Conservation (phyloP, 2,329 filamentous ascomycete species). For the Exophiala viscosa region DNA sequence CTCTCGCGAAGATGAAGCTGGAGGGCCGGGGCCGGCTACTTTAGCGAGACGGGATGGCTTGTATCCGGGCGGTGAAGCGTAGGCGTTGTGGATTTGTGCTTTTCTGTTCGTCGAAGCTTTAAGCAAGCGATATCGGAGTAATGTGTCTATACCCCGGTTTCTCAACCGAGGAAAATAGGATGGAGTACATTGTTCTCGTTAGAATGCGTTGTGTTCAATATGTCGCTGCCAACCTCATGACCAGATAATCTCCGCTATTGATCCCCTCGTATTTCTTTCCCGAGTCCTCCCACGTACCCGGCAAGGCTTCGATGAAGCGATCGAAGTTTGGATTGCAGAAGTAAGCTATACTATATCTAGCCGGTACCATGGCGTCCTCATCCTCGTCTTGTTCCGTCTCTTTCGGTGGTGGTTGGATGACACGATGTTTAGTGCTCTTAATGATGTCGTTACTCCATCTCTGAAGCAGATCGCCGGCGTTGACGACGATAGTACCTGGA, state of each 20-base stretch:
- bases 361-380: constrained; percentile 54
- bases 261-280: constrained; percentile 74
- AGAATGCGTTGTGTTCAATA: constrained; percentile 43
- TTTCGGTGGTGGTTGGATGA: constrained; percentile 71
- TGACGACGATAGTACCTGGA: constrained; percentile 75
- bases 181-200: not conserved
- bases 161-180: not conserved
- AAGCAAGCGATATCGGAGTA: not conserved
- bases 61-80: constrained; percentile 20
- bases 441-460: constrained; percentile 90
- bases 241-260: constrained; percentile 75
- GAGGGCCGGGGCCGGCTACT: constrained; percentile 9
- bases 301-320: constrained; percentile 72
- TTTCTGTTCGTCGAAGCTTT: not conserved
- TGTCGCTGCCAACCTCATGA: constrained; percentile 72
- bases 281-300: constrained; percentile 64
- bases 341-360: constrained; percentile 81
- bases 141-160: not conserved
- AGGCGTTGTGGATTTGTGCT: constrained; percentile 1
- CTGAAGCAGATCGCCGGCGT: constrained; percentile 80
- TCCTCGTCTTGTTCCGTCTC: constrained; percentile 47
- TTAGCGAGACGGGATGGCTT: constrained; percentile 5
- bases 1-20: not conserved
- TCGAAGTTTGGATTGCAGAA: constrained; percentile 86
- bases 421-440: constrained; percentile 83